phyloP scores from a whole-genome alignment of 2,329 filamentous ascomycete species.

The Thyridium curvatum region DNA sequence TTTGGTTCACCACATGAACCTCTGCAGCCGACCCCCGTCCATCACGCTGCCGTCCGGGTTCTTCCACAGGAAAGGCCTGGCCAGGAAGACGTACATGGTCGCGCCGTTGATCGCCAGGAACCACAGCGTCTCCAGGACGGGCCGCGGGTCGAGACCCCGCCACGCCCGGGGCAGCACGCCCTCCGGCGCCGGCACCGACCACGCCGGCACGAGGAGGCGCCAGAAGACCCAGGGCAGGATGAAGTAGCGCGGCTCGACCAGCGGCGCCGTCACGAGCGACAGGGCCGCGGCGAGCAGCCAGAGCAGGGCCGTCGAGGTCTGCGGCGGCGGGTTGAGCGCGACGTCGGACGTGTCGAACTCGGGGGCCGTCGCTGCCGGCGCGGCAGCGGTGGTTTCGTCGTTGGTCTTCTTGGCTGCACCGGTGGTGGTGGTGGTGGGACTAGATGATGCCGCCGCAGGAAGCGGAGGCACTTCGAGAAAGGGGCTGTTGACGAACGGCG shows the following conservation, averaged over 20 bases:
- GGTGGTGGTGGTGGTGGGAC: too few species aligned
- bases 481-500: conserved; percentile 6
- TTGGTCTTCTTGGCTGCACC: conserved; percentile 1
- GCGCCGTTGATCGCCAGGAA: conserved; percentile 56
- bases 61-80: conserved; percentile 61
- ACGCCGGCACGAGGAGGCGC: conserved; percentile 68
- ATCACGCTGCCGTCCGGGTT: conserved; percentile 42
- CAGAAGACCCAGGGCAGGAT: conserved; percentile 94
- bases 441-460: too few species aligned
- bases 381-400: not conserved
- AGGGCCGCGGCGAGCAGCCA: conserved; percentile 65
- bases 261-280: conserved; percentile 78
- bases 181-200: conserved; percentile 12
- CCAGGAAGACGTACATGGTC: conserved; percentile 68
- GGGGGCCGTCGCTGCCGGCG: not conserved
- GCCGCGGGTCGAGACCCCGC: conserved; percentile 34
- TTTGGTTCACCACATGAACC: conserved; percentile 94
- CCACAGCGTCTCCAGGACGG: conserved; percentile 61
- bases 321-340: conserved; percentile 20
- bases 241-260: conserved; percentile 95
- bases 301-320: conserved; percentile 46
- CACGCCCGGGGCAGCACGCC: conserved; percentile 7
- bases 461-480: too few species aligned
- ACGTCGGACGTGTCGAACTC: conserved; percentile 2
- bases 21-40: conserved; percentile 55